phyloP scores from a whole-genome alignment of 2,329 filamentous ascomycete genomes.

The Nothophoma quercina region DNA sequence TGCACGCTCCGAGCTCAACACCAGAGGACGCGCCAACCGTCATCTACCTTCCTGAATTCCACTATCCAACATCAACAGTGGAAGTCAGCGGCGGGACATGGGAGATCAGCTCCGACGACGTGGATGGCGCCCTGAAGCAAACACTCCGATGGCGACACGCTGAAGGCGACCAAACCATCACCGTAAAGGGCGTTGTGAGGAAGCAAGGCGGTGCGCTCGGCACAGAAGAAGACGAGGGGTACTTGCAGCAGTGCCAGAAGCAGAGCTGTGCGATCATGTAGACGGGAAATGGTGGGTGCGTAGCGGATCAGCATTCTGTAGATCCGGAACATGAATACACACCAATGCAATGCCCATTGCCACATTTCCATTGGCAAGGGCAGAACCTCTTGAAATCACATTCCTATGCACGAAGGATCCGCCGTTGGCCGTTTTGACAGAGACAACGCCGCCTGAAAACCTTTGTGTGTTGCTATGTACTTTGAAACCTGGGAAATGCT shows the following conservation, averaged over 20 bases:
- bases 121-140: slow-evolving; percentile 74
- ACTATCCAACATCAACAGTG: slow-evolving; percentile 83
- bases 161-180: slow-evolving; percentile 81
- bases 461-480: too few species aligned
- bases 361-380: too few species aligned
- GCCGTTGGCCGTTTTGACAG: too few species aligned
- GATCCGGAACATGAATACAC: too few species aligned
- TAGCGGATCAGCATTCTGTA: too few species aligned
- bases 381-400: too few species aligned
- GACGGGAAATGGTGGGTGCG: neutral
- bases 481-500: too few species aligned
- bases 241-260: slow-evolving; percentile 69
- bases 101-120: slow-evolving; percentile 79
- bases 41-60: slow-evolving; percentile 87
- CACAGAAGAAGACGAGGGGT: slow-evolving; percentile 76
- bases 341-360: too few species aligned
- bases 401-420: too few species aligned
- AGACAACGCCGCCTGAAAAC: too few species aligned
- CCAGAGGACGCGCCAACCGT: slow-evolving; percentile 75
- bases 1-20: slow-evolving; percentile 68
- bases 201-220: slow-evolving; percentile 57
- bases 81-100: slow-evolving; percentile 87
- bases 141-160: slow-evolving; percentile 91
- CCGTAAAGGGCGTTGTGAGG: slow-evolving; percentile 75
- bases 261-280: slow-evolving; percentile 57